Base-by-base conservation (phyloP, 169 alveolate genomes). In the Plasmodium knowlesi region DNA sequence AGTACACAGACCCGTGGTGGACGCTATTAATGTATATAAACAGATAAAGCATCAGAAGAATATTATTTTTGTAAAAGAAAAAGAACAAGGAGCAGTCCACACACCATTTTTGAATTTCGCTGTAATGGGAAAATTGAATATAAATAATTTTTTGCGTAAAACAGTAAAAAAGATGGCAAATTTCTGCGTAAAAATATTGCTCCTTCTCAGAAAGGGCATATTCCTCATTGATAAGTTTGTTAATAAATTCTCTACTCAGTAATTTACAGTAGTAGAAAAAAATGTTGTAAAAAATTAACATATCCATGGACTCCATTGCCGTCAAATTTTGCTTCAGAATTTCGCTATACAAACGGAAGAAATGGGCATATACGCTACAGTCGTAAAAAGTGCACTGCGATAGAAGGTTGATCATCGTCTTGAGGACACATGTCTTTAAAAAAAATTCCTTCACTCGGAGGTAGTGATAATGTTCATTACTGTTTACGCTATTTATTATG, bases 31-130 rank as follows among this genome's bases (percentile, higher is more conserved):
- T 90, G 41, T 90, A 90, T 14, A 90, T 90, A 81, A 90, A 90
- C 34, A 90, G 78, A 73, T 90, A 81, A 4, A 79, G 73, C 54
- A 90, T 72, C 37, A 90, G 19, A 30, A 90, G 73, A 71, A 90
- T 81, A 22, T 90, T 90, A 90, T 90, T 90, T 90, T 81, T 90
- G 57, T 90, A 90, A 72, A 90, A 90, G 61, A 90, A 76, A 61
- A 80, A 81, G 57, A 81, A 90, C 50, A 90, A 28, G n/a, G 92
- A 81, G 81, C 92, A 90, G 39, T 90, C 95, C 22, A 90, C 95
- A 90, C 92, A 67, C 95, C 95, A 90, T 81, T 90, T 90, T 25
- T 90, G 95, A n/a, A 90, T 90, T 81, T 90, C 92, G 16, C 83
- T 90, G 73, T 90, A 90, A 14, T 90, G 95, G 5, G 95, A 90